These are phyloP conservation scores for Dothideomycetidae sp. DNA, from an alignment of 2,329 filamentous ascomycete species.

Conservation along the genomic window DNA sequence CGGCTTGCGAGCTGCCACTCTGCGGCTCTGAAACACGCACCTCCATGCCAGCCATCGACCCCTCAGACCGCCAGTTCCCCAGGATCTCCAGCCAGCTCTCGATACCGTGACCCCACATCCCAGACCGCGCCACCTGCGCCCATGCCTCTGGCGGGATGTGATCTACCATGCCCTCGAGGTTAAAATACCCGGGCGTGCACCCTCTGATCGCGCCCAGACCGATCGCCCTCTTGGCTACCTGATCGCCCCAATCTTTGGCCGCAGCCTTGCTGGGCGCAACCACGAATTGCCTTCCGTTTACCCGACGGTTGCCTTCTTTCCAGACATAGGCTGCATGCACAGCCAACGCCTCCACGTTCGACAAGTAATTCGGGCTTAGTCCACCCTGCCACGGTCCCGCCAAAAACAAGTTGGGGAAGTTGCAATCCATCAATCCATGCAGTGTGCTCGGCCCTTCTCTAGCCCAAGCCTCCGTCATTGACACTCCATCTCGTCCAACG, in stretches of 20 bases:
- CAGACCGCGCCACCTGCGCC: conserved; percentile 16
- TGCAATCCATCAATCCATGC: conserved; percentile 35
- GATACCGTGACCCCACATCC: conserved; percentile 20
- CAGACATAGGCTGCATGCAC: conserved; percentile 35
- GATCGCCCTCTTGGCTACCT: conserved; percentile 28
- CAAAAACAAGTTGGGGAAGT: conserved; percentile 44
- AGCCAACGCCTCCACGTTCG: conserved; percentile 24
- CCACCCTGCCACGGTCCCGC: conserved; percentile 30
- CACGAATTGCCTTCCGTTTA: conserved; percentile 14
- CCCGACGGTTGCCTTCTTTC: conserved; percentile 21
- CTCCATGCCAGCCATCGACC: conserved; percentile 21
- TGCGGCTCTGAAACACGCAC: no score
- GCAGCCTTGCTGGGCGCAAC: conserved; percentile 34
- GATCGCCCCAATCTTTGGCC: conserved; percentile 34
- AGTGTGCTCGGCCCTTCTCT: conserved; percentile 33
- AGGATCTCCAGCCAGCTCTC: conserved; percentile 22
- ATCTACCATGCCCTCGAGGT: conserved; percentile 29
- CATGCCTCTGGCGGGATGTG: conserved; percentile 16
- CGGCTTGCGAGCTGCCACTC: no score
- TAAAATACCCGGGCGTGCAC: conserved; percentile 44
- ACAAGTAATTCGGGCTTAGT: conserved; percentile 27
- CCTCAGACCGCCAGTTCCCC: conserved; percentile 20
- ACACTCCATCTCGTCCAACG: conserved; percentile 30
- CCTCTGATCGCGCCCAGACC: conserved; percentile 28
- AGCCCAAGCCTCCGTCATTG: conserved; percentile 34